Base-by-base conservation (phyloP, 768 basidiomycete species). In the Boletus subparvulus region DNA sequence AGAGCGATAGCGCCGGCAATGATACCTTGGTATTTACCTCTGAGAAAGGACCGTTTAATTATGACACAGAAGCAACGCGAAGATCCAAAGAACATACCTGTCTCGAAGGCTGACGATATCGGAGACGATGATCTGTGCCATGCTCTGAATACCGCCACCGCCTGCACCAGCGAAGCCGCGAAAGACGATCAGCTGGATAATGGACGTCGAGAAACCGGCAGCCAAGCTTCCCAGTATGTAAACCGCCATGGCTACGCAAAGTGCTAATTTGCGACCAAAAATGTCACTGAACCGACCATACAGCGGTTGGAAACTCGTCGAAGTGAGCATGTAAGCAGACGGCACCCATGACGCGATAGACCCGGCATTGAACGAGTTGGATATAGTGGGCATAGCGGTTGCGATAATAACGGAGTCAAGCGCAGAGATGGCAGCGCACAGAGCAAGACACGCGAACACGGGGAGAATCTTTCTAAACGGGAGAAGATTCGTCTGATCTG, bases 11-110 rank as follows among this genome's bases (percentile, higher is more conserved):
- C 77, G 6, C 78, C 82, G 4, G 84, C 83, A 21, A 87, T 84
- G 36, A 90, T 86, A 1, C 89, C 89, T 62, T 88, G 86, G 63
- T 89, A 91, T 72, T 90, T 90, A 26, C 88, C 88, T 59, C 84
- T 85, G 58, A 17, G 47, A 50, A 56, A 21, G 7, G 17, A 17
- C 9, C 16, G 2, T 17, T 36, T 13, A 36, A 37, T 35, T 19
- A 28, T 19, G 35, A 40, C 21, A 26, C 48, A 30, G 43, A 7
- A 28, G 49, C 3, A 3, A 28, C 21, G 12, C 8, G 2, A 28
- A 35, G 19, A 26, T 4, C 11, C 40, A 53, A 28, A 40, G 24
- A 47, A 66, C 74, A 30, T 49, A 82, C 85, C 85, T 76, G 4
- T 87, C 85, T 26, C 86, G 81, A 39, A 91, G 75, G 28, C 80